Conservation (phyloP, 2,329 filamentous ascomycete species). For the Talaromyces albobiverticillius region DNA sequence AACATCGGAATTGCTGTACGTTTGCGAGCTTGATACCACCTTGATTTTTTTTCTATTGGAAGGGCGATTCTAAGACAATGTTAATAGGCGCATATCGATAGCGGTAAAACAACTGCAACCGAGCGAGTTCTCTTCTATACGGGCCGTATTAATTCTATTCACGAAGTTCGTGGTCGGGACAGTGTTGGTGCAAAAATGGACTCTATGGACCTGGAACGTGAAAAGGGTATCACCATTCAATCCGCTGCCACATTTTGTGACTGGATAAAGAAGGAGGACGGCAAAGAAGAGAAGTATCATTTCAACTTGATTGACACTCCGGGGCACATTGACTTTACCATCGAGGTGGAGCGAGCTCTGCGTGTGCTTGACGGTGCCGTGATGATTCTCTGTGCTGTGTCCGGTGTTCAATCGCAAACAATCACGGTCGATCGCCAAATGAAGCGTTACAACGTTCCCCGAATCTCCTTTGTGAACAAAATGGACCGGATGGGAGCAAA, state of each 20-base stretch:
- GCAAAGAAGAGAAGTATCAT: slow-evolving; percentile 87
- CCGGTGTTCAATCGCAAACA: slow-evolving; percentile 94
- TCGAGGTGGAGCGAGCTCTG: slow-evolving; percentile 93
- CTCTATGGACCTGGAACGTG: slow-evolving; percentile 97
- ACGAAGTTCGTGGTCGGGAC: slow-evolving; percentile 89
- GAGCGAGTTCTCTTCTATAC: slow-evolving; percentile 98
- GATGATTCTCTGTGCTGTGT: slow-evolving; percentile 97
- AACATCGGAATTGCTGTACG: slow-evolving; percentile 94
- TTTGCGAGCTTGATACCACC: background rate
- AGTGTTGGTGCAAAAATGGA: slow-evolving; percentile 98
- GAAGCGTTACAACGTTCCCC: slow-evolving; percentile 94
- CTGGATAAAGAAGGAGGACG: slow-evolving; percentile 79
- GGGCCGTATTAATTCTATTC: slow-evolving; percentile 91
- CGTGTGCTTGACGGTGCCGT: slow-evolving; percentile 94
- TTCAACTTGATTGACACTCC: slow-evolving; percentile 99
- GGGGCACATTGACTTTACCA: slow-evolving; percentile 98
- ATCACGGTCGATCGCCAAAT: slow-evolving; percentile 98
- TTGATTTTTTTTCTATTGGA: background rate
- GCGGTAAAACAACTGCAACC: slow-evolving; percentile 93
- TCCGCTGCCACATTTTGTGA: slow-evolving; percentile 97
- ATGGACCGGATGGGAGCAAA: slow-evolving; percentile 99
- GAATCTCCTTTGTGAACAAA: slow-evolving; percentile 97
- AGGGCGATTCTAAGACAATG: slow-evolving; percentile 9
- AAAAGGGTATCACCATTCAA: slow-evolving; percentile 98
- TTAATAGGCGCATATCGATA: slow-evolving; percentile 87